Conservation (phyloP, 345 rosid genomes). For the Populus alba region DNA sequence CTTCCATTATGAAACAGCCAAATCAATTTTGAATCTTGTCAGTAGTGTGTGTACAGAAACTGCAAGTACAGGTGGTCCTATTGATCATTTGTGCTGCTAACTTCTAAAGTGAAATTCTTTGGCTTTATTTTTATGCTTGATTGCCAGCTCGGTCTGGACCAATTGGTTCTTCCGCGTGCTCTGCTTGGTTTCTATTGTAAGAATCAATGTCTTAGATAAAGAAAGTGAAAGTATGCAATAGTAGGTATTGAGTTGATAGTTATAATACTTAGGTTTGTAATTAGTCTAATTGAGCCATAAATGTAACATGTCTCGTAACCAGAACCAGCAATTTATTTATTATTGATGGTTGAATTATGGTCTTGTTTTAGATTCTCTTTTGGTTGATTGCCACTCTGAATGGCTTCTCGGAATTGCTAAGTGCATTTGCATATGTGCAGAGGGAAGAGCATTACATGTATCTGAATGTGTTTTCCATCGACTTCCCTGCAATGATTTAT, state of each 20-base stretch:
- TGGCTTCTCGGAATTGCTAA: neutral
- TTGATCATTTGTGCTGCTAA: neutral
- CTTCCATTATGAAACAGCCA: neutral
- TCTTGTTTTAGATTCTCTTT: neutral
- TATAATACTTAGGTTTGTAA: neutral
- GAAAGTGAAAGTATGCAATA: neutral
- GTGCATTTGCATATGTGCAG: neutral
- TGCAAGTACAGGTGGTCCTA: constrained; percentile 11
- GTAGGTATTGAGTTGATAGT: neutral
- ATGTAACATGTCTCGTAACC: neutral
- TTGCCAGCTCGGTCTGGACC: neutral
- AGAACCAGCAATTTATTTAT: neutral
- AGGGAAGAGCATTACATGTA: neutral
- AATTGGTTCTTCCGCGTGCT: neutral
- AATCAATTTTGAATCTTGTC: constrained; percentile 7
- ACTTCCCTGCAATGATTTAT: neutral
- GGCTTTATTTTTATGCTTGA: neutral
- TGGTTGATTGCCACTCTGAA: neutral
- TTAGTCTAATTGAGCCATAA: neutral
- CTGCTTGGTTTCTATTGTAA: neutral
- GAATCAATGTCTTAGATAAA: neutral
- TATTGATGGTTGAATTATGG: neutral
- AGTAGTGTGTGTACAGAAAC: neutral
- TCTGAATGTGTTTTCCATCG: neutral
- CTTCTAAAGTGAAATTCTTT: neutral